phyloP scores from a whole-genome alignment of 1,284 basidiomycete genomes.

The Puccinia horiana region DNA sequence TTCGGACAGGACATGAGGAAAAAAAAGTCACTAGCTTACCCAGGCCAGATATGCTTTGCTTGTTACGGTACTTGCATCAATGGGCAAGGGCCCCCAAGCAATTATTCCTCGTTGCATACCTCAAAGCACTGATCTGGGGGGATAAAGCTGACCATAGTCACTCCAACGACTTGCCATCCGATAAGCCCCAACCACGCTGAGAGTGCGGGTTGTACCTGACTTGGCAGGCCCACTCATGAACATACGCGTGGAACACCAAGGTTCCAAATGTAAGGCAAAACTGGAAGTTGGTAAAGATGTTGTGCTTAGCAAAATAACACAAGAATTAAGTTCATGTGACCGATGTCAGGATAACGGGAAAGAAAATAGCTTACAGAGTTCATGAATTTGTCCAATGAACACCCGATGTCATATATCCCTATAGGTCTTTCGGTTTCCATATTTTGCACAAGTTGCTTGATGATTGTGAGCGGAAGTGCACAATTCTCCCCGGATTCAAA shows the following conservation, averaged over 20 bases:
- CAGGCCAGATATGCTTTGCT: background rate
- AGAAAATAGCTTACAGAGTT: background rate
- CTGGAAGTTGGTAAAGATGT: background rate
- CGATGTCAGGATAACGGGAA: background rate
- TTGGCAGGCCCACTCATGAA: slow-evolving; percentile 19
- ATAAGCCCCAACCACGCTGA: slow-evolving; percentile 5
- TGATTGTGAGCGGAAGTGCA: background rate
- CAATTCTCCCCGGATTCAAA: background rate
- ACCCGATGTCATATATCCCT: slow-evolving; percentile 30
- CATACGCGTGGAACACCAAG: slow-evolving; percentile 20
- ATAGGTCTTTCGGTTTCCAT: background rate
- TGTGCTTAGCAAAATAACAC: background rate
- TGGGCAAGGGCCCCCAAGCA: background rate
- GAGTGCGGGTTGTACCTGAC: background rate
- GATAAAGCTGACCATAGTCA: slow-evolving; percentile 20
- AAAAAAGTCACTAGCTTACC: no score
- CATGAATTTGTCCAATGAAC: slow-evolving; percentile 12
- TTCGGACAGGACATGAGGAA: no score
- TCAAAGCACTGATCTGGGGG: slow-evolving; percentile 1
- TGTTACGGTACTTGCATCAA: background rate
- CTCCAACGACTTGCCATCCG: slow-evolving; percentile 6
- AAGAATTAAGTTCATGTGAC: background rate
- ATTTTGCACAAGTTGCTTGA: background rate
- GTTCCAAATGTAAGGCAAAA: background rate
- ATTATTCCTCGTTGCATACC: slow-evolving; percentile 11